Base-by-base conservation (phyloP, 2,329 filamentous ascomycete species). In the Aspergillus proliferans region DNA sequence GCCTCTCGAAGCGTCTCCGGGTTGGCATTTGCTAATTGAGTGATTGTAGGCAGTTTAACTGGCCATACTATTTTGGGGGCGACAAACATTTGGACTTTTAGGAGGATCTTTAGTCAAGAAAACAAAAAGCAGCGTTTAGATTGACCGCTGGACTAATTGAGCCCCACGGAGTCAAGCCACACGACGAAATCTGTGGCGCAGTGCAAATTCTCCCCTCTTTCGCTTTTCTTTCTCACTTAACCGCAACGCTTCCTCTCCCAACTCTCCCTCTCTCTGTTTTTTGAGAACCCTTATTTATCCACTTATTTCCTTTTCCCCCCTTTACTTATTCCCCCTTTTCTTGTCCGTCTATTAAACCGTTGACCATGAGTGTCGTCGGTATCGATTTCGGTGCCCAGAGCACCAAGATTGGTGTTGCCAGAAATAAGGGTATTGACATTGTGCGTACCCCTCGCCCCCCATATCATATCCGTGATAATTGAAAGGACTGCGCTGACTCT, bases 341-440 rank as follows among this genome's bases (percentile, higher is more conserved):
- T 38, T 6, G 7, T n/a, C 4, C 34, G n/a, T 19, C 34, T 19
- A 10, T 6, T 50, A 51, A 42, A 48, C 46, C 43, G 43, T 55
- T 44, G 67, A 78, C 62, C 65, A 83, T 83, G 79, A 78, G 74
- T 72, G 80, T 82, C 67, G 79, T 84, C 64, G 90, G 90, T 75
- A 83, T 95, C 74, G 92, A 97, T 82, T 86, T 97, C 77, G 92
- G 92, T 78, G 89, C 89, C 61, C 84, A 95, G 72, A 95, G 94
- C 82, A 95, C 92, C 71, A 91, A 95, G 69, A 87, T 97, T 75
- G 92, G 92, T 71, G 92, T 97, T 73, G 93, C 93, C 70, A 85
- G 93, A 73, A 97, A 97, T 76, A 91, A 94, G 72, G 93, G 93
- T 77, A 93, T 98, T 73, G 93, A 98, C 80, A 93, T 98, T 71